These are phyloP conservation scores for Dryadomyces quercus-mongolicae DNA, from an alignment of 2,329 filamentous ascomycete genomes.

Conservation along the genomic window DNA sequence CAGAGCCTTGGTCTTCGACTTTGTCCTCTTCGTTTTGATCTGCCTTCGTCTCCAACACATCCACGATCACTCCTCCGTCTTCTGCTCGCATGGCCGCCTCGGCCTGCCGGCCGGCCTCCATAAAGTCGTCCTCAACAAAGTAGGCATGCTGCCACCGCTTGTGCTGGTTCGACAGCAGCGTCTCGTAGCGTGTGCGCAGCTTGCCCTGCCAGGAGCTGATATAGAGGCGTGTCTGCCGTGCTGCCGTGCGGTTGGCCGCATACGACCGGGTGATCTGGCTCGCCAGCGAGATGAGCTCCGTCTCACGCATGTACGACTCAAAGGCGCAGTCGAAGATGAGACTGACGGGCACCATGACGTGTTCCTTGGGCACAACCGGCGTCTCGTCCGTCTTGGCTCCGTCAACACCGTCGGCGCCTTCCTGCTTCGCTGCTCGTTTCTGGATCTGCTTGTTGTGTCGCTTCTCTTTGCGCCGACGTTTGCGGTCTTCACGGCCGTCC, in stretches of 20 bases:
- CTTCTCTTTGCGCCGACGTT: slow-evolving; percentile 41
- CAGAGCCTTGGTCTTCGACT: slow-evolving; percentile 17
- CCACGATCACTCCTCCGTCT: slow-evolving; percentile 44
- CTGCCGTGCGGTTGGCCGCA: slow-evolving; percentile 66
- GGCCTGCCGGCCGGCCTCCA: slow-evolving; percentile 53
- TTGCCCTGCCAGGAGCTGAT: slow-evolving; percentile 68
- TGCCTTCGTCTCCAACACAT: slow-evolving; percentile 33
- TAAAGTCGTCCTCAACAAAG: slow-evolving; percentile 65
- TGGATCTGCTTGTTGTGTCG: slow-evolving; percentile 33
- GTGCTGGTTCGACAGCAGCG: slow-evolving; percentile 57
- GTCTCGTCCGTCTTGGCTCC: slow-evolving; percentile 18
- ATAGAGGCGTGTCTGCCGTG: slow-evolving; percentile 58
- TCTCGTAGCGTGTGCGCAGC: slow-evolving; percentile 70
- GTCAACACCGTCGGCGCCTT: slow-evolving; percentile 16
- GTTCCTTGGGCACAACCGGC: slow-evolving; percentile 12
- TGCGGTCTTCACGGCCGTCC: slow-evolving; percentile 49
- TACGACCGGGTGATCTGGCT: slow-evolving; percentile 81
- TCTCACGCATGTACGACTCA: slow-evolving; percentile 77
- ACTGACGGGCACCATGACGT: slow-evolving; percentile 48
- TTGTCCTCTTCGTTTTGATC: not conserved
- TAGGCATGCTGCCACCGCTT: slow-evolving; percentile 66
- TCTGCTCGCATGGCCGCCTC: slow-evolving; percentile 52
- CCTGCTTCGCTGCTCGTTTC: slow-evolving; percentile 37
- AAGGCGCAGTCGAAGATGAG: slow-evolving; percentile 88
- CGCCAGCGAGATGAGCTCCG: slow-evolving; percentile 71